These are phyloP conservation scores for Alternaria ethzedia DNA, from an alignment of 2,329 filamentous ascomycete genomes.

Conservation along the genomic window DNA sequence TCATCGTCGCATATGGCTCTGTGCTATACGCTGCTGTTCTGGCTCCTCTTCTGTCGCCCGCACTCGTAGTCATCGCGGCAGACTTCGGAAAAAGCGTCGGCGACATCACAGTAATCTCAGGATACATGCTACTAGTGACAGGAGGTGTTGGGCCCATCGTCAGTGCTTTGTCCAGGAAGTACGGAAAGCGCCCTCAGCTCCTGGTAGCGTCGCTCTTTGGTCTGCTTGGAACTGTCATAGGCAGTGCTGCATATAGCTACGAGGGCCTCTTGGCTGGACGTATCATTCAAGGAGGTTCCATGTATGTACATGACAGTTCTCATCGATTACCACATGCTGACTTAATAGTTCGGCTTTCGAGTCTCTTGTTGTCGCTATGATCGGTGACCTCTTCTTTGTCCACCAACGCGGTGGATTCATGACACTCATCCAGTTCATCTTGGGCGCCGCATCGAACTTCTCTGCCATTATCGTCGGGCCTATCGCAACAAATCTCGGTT, in stretches of 20 bases:
- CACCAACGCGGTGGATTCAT: conserved; percentile 45
- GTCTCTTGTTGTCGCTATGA: conserved; percentile 43
- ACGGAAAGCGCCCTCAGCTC: conserved; percentile 41
- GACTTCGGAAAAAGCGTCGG: conserved; percentile 34
- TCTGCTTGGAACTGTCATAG: conserved; percentile 37
- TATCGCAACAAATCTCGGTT: conserved; percentile 44
- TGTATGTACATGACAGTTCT: too few relatives aligned
- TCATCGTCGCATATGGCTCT: conserved; percentile 42
- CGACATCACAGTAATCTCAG: conserved; percentile 47
- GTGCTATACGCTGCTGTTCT: conserved; percentile 43
- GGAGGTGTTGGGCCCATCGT: conserved; percentile 44
- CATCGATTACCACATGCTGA: not conserved
- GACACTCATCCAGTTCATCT: conserved; percentile 45
- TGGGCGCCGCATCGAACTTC: conserved; percentile 46
- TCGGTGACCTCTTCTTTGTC: conserved; percentile 47
- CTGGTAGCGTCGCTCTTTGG: conserved; percentile 41
- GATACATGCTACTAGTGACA: conserved; percentile 48
- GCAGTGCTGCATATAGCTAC: conserved; percentile 36
- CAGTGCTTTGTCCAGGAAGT: conserved; percentile 40
- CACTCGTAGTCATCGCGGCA: conserved; percentile 41
- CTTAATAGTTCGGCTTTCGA: conserved; percentile 42
- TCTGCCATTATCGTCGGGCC: conserved; percentile 46
- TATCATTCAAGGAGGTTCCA: conserved; percentile 40
- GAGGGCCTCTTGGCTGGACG: conserved; percentile 40
- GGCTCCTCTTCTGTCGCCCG: conserved; percentile 45